A percentile compares a stretch with the other conserved stretches of the same genome.
Evolutionary conservation across 768 basidiomycete species (phyloP).

Genomic region (Pisolithus sp.): DNA sequence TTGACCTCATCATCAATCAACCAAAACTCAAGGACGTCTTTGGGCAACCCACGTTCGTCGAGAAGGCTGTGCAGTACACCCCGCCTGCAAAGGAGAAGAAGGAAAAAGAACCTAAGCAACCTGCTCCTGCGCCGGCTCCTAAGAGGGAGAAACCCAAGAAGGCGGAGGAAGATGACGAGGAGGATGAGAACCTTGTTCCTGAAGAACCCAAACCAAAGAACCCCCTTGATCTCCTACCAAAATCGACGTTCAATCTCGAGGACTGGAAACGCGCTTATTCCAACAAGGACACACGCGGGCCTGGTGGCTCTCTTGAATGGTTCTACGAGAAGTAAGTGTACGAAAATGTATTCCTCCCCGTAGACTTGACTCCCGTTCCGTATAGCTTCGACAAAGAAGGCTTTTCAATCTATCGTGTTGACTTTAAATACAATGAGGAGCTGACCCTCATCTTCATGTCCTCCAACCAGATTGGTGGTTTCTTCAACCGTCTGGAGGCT

Average conservation of each 20-base stretch:
- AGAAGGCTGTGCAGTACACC: conserved; percentile 64
- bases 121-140: conserved; percentile 40
- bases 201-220: conserved; percentile 90
- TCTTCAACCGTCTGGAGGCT: conserved; percentile 97
- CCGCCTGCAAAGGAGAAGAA: conserved; percentile 76
- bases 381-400: conserved; percentile 80
- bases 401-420: conserved; percentile 86
- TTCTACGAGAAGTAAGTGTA: conserved; percentile 83
- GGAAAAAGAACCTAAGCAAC: conserved; percentile 34
- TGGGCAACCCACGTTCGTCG: conserved; percentile 51
- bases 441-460: conserved; percentile 93
- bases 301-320: conserved; percentile 85
- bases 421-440: conserved; percentile 96
- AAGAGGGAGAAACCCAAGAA: conserved; percentile 62
- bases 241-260: conserved; percentile 82
- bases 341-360: background rate
- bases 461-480: conserved; percentile 86
- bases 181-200: conserved; percentile 67
- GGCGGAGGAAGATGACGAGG: conserved; percentile 57
- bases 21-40: conserved; percentile 65
- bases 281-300: conserved; percentile 91
- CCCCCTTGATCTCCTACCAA: conserved; percentile 88
- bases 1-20: conserved; percentile 86
- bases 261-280: conserved; percentile 99
- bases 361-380: background rate